Evolutionary conservation across 2,329 filamentous ascomycete genomes (phyloP), one percentile per base, ranked within the genome.

Genomic region (Cladosporium sp.): DNA sequence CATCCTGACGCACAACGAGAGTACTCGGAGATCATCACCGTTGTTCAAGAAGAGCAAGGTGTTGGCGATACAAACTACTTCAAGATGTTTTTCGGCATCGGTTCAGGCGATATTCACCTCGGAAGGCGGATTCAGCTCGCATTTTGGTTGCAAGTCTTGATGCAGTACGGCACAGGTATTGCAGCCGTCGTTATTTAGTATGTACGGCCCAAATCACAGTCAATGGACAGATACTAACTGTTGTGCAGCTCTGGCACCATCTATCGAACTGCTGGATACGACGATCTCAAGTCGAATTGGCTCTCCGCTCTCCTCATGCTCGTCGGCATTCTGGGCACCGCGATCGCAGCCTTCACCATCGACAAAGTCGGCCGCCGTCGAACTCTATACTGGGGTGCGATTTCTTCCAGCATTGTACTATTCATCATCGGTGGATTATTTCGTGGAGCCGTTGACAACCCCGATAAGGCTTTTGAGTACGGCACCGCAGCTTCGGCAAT

Each of bases 321-420:
- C 31, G 55, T 64, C 16, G 58, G 60, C 19, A 59, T 62, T 28
- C 43, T 66, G 32, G 63, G 62, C 6, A 68, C 66, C 9, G 56
- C 58, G 22, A 57, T 68, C 50, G 61, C 62, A 45, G 59, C 60
- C 40, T 58, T 70, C 42, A 66, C 66, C 18, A 62, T 73, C 19
- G 70, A 72, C 48, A 59, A 62, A 18, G 58, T 73, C 32, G 70
- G 70, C 40, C 66, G 70, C 14, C 63, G 67, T 31, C 53, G 62
- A 46, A 69, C 65, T 1, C 59, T 71, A 18, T 70, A 63, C 54
- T 70, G 65, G 68, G 69, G 62, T 40, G 65, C 67, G 14, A 59
- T 62, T 33, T 60, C 53, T 40, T 63, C 64, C 16, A 61, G 62
- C 43, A 45, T 45, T 28, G 28, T 33, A n/a, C 43, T 45, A 33